Conservation (phyloP, 2,329 filamentous ascomycete species). For the Aureobasidium sp. region DNA sequence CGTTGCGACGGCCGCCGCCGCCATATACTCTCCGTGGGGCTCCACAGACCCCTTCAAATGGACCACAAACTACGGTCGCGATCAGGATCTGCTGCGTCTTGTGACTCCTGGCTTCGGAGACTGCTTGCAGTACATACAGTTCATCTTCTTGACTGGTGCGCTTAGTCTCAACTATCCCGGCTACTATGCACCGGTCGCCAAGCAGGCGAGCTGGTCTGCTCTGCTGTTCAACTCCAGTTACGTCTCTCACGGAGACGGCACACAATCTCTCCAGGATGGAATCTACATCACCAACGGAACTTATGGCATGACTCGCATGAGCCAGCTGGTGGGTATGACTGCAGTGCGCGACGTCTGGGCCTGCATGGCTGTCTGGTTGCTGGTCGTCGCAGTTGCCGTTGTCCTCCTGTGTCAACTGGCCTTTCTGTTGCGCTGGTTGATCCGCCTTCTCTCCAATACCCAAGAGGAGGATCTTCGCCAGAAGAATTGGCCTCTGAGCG, state of each 20-base stretch:
- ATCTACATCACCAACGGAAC: constrained; percentile 73
- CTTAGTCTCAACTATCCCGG: constrained; percentile 84
- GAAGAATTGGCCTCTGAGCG: constrained; percentile 80
- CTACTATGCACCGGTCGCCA: constrained; percentile 85
- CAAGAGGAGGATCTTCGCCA: constrained; percentile 79
- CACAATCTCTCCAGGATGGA: constrained; percentile 65
- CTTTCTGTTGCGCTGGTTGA: constrained; percentile 68
- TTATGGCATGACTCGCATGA: constrained; percentile 70
- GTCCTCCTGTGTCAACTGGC: constrained; percentile 64
- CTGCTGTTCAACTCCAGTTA: constrained; percentile 93
- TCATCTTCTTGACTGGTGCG: constrained; percentile 77
- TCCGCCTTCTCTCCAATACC: constrained; percentile 60
- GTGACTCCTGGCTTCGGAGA: constrained; percentile 96
- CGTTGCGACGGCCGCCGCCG: constrained; percentile 72
- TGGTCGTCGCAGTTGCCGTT: constrained; percentile 62
- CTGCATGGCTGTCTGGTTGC: constrained; percentile 84
- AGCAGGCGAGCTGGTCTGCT: constrained; percentile 77
- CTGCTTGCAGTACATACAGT: constrained; percentile 95
- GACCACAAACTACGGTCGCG: constrained; percentile 95
- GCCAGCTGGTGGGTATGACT: constrained; percentile 74
- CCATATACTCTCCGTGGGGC: constrained; percentile 89
- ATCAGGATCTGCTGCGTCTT: constrained; percentile 80
- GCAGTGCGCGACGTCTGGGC: constrained; percentile 77
- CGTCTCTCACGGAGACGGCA: constrained; percentile 58
- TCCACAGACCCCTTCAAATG: constrained; percentile 83